Base-by-base conservation (phyloP, 2,329 filamentous ascomycete species). In the Dryadomyces quercivorus region DNA sequence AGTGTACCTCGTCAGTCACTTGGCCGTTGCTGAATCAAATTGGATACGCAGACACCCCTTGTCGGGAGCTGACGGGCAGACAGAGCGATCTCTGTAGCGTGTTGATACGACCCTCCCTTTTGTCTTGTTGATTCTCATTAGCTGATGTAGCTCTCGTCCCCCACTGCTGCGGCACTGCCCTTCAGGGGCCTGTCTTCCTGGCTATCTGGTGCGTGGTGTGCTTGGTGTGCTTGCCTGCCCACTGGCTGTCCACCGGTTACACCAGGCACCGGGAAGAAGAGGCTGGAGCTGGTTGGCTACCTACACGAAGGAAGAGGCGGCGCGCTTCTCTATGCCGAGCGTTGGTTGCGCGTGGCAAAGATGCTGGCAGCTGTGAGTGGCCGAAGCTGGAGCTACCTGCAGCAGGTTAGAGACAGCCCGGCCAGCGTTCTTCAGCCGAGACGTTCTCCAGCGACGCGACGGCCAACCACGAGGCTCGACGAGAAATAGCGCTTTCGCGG, bases 261-360 rank as follows among this genome's bases (percentile, higher is more conserved):
- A 31, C 26, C 26, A 31, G 26, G 26, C 64, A 66, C 64, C 60
- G 59, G 55, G 58, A 46, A 16, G 21, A 52, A 34, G 15, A 43
- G 57, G 60, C 51, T 53, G 50, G 49, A 54, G 61, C 50, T 62
- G 63, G 64, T 64, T 65, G 63, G 63, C 58, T 62, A 57, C 56
- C 57, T 56, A 58, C 51, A 59, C 59, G 61, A 59, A 55, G 56
- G 51, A 31, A 31, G 26, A 31, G 26, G 26, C 26, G 26, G 26
- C 26, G 26, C 26, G 26, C 26, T 31, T 31, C 26, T 31, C 26
- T 4, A 31, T 31, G 26, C 26, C 26, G 26, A 31, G 26, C 26
- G 26, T 31, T 31, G 26, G 26, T 8, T 31, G 26, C 26, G 26
- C 26, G 26, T 31, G 26, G 26, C 26, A 31, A 31, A 51, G 38